Conservation (phyloP, 225 moss, liverwort and hornwort genomes). For the Takakia lepidozioides region DNA sequence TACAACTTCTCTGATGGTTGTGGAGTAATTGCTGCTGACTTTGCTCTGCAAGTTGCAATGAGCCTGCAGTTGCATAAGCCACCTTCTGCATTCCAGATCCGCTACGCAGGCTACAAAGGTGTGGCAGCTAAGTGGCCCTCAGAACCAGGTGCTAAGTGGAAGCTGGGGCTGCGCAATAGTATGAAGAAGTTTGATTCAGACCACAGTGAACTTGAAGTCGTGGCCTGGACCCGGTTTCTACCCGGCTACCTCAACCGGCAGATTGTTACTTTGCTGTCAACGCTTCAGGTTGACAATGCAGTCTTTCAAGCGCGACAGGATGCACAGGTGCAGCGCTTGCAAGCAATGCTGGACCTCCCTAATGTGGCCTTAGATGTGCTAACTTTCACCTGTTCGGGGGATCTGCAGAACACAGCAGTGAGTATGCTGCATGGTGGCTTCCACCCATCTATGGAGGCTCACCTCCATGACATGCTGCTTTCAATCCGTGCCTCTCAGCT, state of each 20-base stretch:
- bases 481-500: constrained; percentile 74
- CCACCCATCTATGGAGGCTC: constrained; percentile 53
- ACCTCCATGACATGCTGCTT: constrained; percentile 54
- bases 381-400: constrained; percentile 27
- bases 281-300: constrained; percentile 41
- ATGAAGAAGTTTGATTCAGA: constrained; percentile 63
- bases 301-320: constrained; percentile 53
- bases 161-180: constrained; percentile 61
- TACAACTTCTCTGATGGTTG: constrained; percentile 85
- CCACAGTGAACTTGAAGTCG: constrained; percentile 73
- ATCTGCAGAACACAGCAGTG: constrained; percentile 37
- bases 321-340: constrained; percentile 42
- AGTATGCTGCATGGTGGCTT: constrained; percentile 83
- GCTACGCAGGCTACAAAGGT: constrained; percentile 90
- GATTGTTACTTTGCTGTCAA: constrained; percentile 70
- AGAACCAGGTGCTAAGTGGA: constrained; percentile 6
- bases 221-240: constrained; percentile 68
- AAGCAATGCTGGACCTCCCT: constrained; percentile 52
- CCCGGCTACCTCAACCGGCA: constrained; percentile 81
- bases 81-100: constrained; percentile 83
- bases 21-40: constrained; percentile 59
- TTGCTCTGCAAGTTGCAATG: constrained; percentile 46
- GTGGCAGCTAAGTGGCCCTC: constrained; percentile 63
- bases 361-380: constrained; percentile 52
- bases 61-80: constrained; percentile 35